These are phyloP conservation scores for Podospora sp. DNA, from an alignment of 495 filamentous ascomycete species.

Conservation along the genomic window DNA sequence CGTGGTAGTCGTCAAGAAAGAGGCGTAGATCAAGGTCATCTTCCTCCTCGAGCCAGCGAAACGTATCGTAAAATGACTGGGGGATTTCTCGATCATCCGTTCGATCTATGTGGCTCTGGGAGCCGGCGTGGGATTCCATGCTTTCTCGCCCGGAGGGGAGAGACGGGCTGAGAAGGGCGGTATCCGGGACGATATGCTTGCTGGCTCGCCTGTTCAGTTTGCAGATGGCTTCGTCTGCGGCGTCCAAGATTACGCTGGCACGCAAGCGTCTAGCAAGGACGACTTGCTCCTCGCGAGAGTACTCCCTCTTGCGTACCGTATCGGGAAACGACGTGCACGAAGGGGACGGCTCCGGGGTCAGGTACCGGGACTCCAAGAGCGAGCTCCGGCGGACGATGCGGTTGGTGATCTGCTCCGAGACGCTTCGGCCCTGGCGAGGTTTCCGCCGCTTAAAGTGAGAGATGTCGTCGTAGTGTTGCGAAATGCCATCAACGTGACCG, in stretches of 20 bases:
- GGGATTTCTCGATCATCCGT: slow-evolving; percentile 44
- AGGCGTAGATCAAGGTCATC: slow-evolving; percentile 72
- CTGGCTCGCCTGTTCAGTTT: slow-evolving; percentile 49
- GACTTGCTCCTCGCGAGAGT: slow-evolving; percentile 72
- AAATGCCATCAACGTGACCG: slow-evolving; percentile 40
- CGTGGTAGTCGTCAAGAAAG: slow-evolving; percentile 56
- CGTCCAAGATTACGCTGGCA: slow-evolving; percentile 66
- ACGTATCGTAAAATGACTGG: slow-evolving; percentile 63
- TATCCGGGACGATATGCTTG: slow-evolving; percentile 37
- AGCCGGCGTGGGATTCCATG: slow-evolving; percentile 40
- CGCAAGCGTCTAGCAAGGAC: slow-evolving; percentile 59
- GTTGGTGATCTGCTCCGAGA: slow-evolving; percentile 43
- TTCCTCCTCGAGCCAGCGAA: slow-evolving; percentile 81
- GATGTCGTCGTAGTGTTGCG: slow-evolving; percentile 47
- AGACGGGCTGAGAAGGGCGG: slow-evolving; percentile 32
- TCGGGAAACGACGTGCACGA: slow-evolving; percentile 73
- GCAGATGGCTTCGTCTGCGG: slow-evolving; percentile 68
- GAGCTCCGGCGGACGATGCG: slow-evolving; percentile 32
- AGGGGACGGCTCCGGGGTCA: slow-evolving; percentile 61
- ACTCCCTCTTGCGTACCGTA: slow-evolving; percentile 55
- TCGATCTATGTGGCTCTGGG: slow-evolving; percentile 38
- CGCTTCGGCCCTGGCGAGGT: slow-evolving; percentile 36
- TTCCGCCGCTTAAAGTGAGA: slow-evolving; percentile 44
- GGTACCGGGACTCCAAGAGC: slow-evolving; percentile 42
- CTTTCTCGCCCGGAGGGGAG: slow-evolving; percentile 35